A percentile compares a stretch with the other conserved stretches of the same genome.
phyloP scores from a whole-genome alignment of 2,329 filamentous ascomycete genomes.

The Fusarium miscanthi region DNA sequence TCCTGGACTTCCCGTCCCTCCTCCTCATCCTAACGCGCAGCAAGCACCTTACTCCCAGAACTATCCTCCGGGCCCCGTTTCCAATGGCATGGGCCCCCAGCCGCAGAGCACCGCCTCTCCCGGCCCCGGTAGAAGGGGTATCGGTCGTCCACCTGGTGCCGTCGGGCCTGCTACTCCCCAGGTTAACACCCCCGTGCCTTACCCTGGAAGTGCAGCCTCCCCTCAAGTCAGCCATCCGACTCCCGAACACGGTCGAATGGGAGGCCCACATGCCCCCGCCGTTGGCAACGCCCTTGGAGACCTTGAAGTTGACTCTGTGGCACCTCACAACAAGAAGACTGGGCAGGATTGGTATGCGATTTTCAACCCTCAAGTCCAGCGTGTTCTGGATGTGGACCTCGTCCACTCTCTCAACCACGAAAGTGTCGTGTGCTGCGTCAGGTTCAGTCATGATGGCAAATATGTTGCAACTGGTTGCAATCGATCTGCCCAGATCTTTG shows the following conservation, averaged over 20 bases:
- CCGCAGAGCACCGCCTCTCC: constrained; percentile 89
- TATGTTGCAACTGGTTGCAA: constrained; percentile 98
- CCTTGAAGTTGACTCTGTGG: constrained; percentile 86
- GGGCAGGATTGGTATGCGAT: constrained; percentile 95
- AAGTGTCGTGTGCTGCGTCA: constrained; percentile 97
- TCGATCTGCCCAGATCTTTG: constrained; percentile 98
- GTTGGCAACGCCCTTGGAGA: constrained; percentile 79
- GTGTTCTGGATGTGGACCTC: constrained; percentile 91
- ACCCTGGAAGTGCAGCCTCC: constrained; percentile 83
- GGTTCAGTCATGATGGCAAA: constrained; percentile 95
- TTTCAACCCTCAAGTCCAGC: constrained; percentile 92
- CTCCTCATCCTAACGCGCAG: constrained; percentile 69
- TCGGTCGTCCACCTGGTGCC: constrained; percentile 71
- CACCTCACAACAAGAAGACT: constrained; percentile 87
- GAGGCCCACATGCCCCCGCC: constrained; percentile 61
- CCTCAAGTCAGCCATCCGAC: constrained; percentile 90
- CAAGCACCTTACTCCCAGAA: constrained; percentile 80
- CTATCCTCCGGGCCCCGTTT: constrained; percentile 67
- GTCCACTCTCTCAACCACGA: constrained; percentile 93
- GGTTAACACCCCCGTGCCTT: constrained; percentile 87
- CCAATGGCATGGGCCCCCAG: constrained; percentile 82
- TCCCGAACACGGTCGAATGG: constrained; percentile 70
- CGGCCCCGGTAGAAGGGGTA: constrained; percentile 80
- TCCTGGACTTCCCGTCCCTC: constrained; percentile 69
- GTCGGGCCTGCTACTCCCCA: constrained; percentile 86